Base-by-base conservation (phyloP, 345 rosid species). In the Mangifera indica region DNA sequence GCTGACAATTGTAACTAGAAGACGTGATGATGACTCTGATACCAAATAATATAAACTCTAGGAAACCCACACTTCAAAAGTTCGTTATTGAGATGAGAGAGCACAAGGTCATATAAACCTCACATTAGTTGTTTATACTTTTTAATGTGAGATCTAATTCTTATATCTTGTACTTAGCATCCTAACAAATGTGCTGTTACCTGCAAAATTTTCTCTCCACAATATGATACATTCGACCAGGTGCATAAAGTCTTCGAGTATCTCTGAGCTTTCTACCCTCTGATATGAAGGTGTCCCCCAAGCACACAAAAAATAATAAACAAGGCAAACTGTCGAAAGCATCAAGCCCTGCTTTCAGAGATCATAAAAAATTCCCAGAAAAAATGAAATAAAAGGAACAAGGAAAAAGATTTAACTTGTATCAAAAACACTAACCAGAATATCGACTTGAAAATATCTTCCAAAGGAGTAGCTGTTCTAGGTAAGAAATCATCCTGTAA, bases 141-240 rank as follows among this genome's bases (percentile, higher is more conserved):
- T n/a, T n/a, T n/a, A n/a, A n/a, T n/a, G n/a, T n/a, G n/a, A n/a
- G n/a, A n/a, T n/a, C n/a, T n/a, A n/a, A n/a, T n/a, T n/a, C n/a
- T n/a, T n/a, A n/a, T n/a, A n/a, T n/a, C n/a, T n/a, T n/a, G n/a
- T n/a, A n/a, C n/a, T n/a, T n/a, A n/a, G n/a, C n/a, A n/a, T n/a
- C n/a, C n/a, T n/a, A n/a, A n/a, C n/a, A n/a, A n/a, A n/a, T 34
- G 37, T 10, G 44, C 66, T 12, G 62, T 21, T 74, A 90, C 99
- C 98, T 88, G 97, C 99, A 95, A 82, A 95, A 88, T 75, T 84
- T 89, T 72, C 98, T 83, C 74, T 95, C 99, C 0, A 91, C 97
- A 69, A 95, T 89, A 79, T 92, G 99, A 77, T 92, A 91, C 81
- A 95, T 95, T 58, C 97, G 86, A 67, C 98, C 98, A 0, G 99